Evolutionary conservation across 108 stramenopile genomes (phyloP).

Genomic region (Skeletonema costatum): DNA sequence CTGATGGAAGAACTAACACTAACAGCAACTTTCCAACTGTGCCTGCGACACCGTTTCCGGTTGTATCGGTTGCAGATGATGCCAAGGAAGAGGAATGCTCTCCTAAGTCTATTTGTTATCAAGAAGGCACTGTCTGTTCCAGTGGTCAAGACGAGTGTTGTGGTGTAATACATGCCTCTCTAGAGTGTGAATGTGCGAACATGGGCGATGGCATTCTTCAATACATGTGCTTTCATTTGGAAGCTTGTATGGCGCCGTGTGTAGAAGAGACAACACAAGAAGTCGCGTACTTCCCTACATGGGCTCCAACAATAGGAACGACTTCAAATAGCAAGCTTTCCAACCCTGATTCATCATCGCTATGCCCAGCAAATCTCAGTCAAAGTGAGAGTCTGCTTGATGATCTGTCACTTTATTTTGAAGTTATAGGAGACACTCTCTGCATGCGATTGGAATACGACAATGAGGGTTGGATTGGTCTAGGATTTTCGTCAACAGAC

Average conservation of each 20-base stretch:
- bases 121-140: neutral
- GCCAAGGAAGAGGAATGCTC: neutral
- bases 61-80: neutral
- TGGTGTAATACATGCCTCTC: neutral
- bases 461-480: constrained; percentile 3
- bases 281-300: too few relatives aligned
- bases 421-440: constrained; percentile 10
- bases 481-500: neutral
- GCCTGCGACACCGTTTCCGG: neutral
- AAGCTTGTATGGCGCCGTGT: neutral
- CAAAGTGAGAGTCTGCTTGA: constrained; percentile 6
- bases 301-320: too few relatives aligned
- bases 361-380: constrained; percentile 4
- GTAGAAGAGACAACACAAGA: neutral
- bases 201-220: neutral
- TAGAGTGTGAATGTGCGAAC: neutral
- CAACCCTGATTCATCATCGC: neutral
- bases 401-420: constrained; percentile 12
- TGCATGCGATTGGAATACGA: neutral
- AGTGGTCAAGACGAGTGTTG: neutral
- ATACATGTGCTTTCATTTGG: neutral
- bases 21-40: neutral
- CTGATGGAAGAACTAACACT: neutral
- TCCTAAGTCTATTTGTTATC: neutral
- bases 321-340: neutral